Evolutionary conservation across 176 grass and related monocot species (phyloP), one percentile per base, ranked within the genome.

Genomic region (Chloris gayana): DNA sequence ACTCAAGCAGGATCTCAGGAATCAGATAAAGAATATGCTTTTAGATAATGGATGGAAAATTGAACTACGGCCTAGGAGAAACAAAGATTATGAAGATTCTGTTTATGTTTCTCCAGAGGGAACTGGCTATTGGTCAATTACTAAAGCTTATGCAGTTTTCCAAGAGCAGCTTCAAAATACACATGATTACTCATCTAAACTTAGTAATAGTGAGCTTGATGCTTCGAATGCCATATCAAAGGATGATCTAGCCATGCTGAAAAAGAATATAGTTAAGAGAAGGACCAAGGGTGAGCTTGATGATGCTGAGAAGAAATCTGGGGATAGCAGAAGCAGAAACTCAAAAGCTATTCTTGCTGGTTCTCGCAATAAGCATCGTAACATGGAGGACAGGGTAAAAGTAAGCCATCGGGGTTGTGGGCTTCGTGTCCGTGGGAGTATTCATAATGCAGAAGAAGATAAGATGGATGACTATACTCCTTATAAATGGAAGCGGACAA

Each of bases 81-180:
- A 70, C 76, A 93, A 85, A 82, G 85, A 89, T 74, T 97, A 93
- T 53, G 85, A 97, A 88, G 93, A 93, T 76, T 90, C 93, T 44
- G 90, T 97, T 24, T 97, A 97, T 76, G 83, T 97, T 73, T 93
- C 93, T 79, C 93, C 93, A 44, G 51, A 88, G 63, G 93, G 90
- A 72, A 86, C 47, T 69, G 82, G 86, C 84, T 98, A 98, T 78
- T 98, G 90, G 92, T 98, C 96, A 70, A 98, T 98, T 46, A 95
- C 96, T 69, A 98, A 95, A 62, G 96, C 96, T 87, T 98, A 98
- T 86, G 83, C 65, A 49, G 92, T 89, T 63, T 98, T 82, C 88
- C 88, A 98, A 84, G 88, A 94, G 24, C 72, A 87, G 45, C 76
- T 72, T 30, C 83, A 82, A 78, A 87, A 62, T 79, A 19, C 41